Evolutionary conservation across 345 rosid species (phyloP), one percentile per base, ranked within the genome.

Genomic region (Syzygium jambos): DNA sequence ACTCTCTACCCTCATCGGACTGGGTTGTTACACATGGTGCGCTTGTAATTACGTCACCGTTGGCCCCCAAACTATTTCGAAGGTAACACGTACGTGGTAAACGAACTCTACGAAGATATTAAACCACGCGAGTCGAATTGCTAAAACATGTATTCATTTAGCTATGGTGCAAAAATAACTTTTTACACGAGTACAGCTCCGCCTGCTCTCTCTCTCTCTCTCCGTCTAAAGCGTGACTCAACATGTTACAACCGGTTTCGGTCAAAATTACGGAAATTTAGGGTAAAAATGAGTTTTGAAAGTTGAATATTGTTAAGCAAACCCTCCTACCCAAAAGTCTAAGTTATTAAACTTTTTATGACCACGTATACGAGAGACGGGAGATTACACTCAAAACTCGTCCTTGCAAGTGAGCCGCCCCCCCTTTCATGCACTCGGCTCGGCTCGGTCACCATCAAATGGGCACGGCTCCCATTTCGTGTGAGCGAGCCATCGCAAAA

Each of bases 311-410:
- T 4, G 43, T 65, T 8, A 8, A 65, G 7, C 41, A 15, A n/a
- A 14, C 21, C 1, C 0, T 30, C 30, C 8, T 15, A 3, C 3
- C 43, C 11, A 7, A 15, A 30, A 65, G 8, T 15, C 3, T 23
- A 56, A 23, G 10, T 0, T 56, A 23, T 56, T 5, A 56, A 23
- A 56, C 1, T n/a, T n/a, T n/a, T 41, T 41, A 41, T 41, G 43
- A 54, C 56, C 23, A 17, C 3, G 23, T 19, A 6, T 6, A 6
- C 23, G 2, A 19, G 25, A 21, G 12, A 30, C 15, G 8, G 43
- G 78, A 9, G 5, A 65, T 30, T 30, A 30, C 16, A 16, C 5
- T 17, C 16, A 10, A 65, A 30, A 8, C 11, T 7, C 43, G 3
- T 30, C 43, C 21, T 8, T 22, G 41, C 9, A 41, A 13, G 21